Conservation (phyloP, 108 stramenopile species). For the Pseudonitzschia delicatissima region DNA sequence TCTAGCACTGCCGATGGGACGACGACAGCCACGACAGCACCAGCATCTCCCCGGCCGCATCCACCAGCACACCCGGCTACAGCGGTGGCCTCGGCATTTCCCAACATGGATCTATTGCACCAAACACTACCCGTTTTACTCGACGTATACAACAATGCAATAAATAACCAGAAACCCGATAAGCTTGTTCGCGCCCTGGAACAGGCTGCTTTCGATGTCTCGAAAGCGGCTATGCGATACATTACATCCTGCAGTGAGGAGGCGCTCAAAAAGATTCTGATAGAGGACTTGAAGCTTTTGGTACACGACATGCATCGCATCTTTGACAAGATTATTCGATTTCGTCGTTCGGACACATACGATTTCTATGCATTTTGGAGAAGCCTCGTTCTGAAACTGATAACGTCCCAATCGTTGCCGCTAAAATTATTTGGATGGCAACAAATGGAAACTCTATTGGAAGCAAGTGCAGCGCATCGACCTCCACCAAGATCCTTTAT, state of each 20-base stretch:
- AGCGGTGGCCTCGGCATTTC: conserved; percentile 21
- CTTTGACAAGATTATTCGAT: conserved; percentile 38
- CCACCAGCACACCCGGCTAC: not conserved
- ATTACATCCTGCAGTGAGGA: conserved; percentile 49
- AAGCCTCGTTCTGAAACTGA: conserved; percentile 53
- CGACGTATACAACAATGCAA: conserved; percentile 19
- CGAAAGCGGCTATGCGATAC: conserved; percentile 57
- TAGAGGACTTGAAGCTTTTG: conserved; percentile 47
- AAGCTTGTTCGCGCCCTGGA: conserved; percentile 22
- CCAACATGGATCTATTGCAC: conserved; percentile 34
- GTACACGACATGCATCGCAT: conserved; percentile 47
- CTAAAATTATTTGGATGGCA: conserved; percentile 88
- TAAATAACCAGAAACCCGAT: conserved; percentile 29
- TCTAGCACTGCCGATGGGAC: not conserved
- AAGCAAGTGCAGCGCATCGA: conserved; percentile 42
- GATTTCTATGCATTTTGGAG: conserved; percentile 75
- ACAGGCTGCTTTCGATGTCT: conserved; percentile 45
- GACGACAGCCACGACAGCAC: not conserved
- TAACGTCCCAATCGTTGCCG: conserved; percentile 72
- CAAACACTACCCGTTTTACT: conserved; percentile 27
- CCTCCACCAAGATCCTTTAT: conserved; percentile 74
- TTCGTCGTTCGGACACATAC: conserved; percentile 37
- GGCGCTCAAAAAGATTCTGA: conserved; percentile 53
- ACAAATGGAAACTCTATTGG: conserved; percentile 67
- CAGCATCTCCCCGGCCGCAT: not conserved